Conservation (phyloP, 169 alveolate genomes). For the Cryptosporidium sp. region DNA sequence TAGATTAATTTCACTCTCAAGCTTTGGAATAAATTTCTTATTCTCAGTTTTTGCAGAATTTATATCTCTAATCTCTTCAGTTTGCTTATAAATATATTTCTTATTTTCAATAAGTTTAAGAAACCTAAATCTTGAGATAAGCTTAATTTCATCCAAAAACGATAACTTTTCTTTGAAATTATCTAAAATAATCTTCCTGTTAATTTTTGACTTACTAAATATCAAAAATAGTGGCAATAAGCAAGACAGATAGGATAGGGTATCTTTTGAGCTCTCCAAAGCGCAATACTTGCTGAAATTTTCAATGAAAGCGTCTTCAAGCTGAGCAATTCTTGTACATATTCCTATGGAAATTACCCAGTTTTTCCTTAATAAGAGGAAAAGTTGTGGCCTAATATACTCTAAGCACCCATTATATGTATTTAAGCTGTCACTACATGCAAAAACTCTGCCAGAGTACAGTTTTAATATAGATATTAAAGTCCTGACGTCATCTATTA, state of each 20-base stretch:
- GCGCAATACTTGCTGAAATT: background rate
- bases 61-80: background rate
- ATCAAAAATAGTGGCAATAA: background rate
- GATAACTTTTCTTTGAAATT: background rate
- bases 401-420: background rate
- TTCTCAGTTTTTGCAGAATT: background rate
- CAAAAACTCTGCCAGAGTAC: constrained; percentile 18
- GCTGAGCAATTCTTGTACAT: background rate
- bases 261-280: background rate
- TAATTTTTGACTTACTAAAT: background rate
- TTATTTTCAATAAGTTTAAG: background rate
- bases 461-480: background rate
- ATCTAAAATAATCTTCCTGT: background rate
- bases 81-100: background rate
- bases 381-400: background rate
- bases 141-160: background rate
- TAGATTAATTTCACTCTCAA: constrained; percentile 6
- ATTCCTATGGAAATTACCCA: constrained; percentile 19
- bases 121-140: background rate
- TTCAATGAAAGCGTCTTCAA: background rate
- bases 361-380: background rate
- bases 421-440: background rate
- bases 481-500: background rate
- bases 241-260: background rate
- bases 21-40: background rate